These are phyloP conservation scores for Neolentinus lepideus DNA, from an alignment of 1,284 basidiomycete species.

Conservation along the genomic window DNA sequence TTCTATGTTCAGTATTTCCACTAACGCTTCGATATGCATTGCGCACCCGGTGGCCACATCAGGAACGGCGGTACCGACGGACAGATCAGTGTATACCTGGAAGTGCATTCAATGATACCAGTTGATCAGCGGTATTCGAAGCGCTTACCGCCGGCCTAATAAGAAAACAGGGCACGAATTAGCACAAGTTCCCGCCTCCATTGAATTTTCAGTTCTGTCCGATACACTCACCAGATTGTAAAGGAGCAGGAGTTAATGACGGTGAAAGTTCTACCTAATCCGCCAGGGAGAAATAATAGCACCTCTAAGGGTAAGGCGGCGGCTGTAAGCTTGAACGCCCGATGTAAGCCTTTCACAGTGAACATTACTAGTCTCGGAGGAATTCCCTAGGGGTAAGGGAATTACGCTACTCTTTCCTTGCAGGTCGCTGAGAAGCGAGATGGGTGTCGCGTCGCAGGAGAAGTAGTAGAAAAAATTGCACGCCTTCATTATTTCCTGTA, in stretches of 20 bases:
- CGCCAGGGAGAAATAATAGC: neutral
- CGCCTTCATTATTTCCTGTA: neutral
- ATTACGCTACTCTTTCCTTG: neutral
- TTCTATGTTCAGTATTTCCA: neutral
- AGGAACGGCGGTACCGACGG: conserved; percentile 6
- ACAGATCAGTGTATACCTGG: conserved; percentile 13
- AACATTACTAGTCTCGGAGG: neutral
- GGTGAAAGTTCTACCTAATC: conserved; percentile 32
- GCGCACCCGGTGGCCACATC: conserved; percentile 11
- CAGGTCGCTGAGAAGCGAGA: neutral
- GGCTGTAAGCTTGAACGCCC: neutral
- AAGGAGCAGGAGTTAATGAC: conserved; percentile 16
- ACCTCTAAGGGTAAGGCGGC: neutral
- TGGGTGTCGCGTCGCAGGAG: neutral
- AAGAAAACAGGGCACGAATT: neutral
- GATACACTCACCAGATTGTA: conserved; percentile 26
- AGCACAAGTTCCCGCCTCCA: neutral
- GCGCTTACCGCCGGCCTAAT: conserved; percentile 12
- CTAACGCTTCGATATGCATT: neutral
- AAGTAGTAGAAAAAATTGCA: neutral
- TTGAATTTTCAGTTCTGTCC: neutral
- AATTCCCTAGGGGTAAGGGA: neutral
- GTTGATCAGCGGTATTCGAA: neutral
- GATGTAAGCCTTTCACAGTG: neutral
- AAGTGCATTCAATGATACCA: neutral